These are phyloP conservation scores for Cladorrhinum sp. DNA, from an alignment of 2,329 filamentous ascomycete genomes.

Conservation along the genomic window DNA sequence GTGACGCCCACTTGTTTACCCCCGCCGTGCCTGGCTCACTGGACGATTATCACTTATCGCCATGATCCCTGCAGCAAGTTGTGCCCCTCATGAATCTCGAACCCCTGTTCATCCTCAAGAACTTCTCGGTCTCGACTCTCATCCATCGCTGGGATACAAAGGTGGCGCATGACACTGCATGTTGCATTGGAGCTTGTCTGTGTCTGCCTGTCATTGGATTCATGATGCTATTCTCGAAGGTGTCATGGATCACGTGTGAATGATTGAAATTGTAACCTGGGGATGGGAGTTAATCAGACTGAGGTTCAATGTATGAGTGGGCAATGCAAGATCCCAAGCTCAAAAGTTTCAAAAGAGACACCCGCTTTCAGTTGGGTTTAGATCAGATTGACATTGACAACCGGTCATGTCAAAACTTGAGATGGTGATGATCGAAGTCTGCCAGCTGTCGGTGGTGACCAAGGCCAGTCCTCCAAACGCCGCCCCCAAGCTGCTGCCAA, in stretches of 20 bases:
- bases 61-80: constrained; percentile 6
- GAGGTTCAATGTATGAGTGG: not conserved
- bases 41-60: constrained; percentile 27
- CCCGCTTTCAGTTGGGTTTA: not conserved
- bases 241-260: not conserved
- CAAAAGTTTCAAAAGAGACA: not conserved
- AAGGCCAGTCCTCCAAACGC: not conserved
- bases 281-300: too few relatives aligned
- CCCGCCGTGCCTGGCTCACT: constrained; percentile 21
- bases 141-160: not conserved
- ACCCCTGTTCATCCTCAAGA: not conserved
- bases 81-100: constrained; percentile 4
- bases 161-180: not conserved
- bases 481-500: not conserved
- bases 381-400: not conserved
- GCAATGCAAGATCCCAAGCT: not conserved
- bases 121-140: not conserved
- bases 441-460: not conserved
- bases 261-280: not conserved
- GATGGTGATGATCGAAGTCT: not conserved
- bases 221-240: not conserved
- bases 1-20: constrained; percentile 20
- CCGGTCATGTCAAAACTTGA: not conserved
- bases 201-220: not conserved
- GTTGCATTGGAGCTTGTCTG: not conserved